Evolutionary conservation across 805 yeast species (phyloP), one percentile per base, ranked within the genome.

Genomic region (Pichia cephalocereana): DNA sequence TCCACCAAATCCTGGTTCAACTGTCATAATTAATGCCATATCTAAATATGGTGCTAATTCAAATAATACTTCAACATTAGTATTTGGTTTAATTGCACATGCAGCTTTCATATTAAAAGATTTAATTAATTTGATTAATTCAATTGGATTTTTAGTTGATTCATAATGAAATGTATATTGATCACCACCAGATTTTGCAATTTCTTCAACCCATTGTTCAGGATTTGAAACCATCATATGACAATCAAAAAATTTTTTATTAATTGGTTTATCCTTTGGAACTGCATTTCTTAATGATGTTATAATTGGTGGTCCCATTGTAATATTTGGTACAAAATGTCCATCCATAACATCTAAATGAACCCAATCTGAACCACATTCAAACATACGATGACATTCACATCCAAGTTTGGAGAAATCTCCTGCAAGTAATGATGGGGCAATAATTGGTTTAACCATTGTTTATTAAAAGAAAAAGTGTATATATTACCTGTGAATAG

Each of bases 331-430:
- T 44, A 93, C 99, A 64, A 93, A 93, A 68, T 91, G 90, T 44
- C 99, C 99, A 65, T 93, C 99, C 99, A 93, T 93, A 44, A 93
- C 91, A 67, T 93, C 99, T 46, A 93, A 80, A 67, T 93, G 99
- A 52, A 93, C 80, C 99, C 99, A 93, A 60, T 91, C 96, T 19
- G 96, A 95, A 26, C 86, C 83, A 48, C 83, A 74, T 46, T 79
- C 77, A 61, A 87, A 80, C 69, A 90, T 84, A 50, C 76, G 74
- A 61, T 83, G 84, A 67, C 96, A 87, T 54, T 90, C 91, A 56
- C 88, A 79, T 44, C 95, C 97, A 52, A 93, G 70, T 57, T 87
- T 78, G 56, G 97, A 82, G 62, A 91, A 93, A 65, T 93, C 96
- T 40, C 90, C 84, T 7, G 98, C 93, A 48, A 93, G 77, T 50